A percentile compares a stretch with the other conserved stretches of the same genome.
Conservation (phyloP, 345 rosid genomes). For the Tarenaya hassleriana region DNA sequence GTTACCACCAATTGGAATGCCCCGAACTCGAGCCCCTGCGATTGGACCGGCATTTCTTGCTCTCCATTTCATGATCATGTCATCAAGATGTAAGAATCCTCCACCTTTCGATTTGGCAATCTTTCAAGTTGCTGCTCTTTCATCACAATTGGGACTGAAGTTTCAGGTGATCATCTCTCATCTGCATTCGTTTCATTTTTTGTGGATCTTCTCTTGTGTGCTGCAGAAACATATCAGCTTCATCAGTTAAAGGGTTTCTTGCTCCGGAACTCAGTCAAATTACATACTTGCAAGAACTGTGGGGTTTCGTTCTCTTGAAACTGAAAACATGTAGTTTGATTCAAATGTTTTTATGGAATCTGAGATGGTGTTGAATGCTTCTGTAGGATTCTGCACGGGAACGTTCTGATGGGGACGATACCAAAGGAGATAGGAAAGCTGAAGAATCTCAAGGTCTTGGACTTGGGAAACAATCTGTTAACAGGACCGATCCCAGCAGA, state of each 20-base stretch:
- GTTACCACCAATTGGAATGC: slow-evolving; percentile 81
- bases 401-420: slow-evolving; percentile 62
- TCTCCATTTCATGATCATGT: slow-evolving; percentile 57
- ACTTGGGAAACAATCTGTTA: slow-evolving; percentile 81
- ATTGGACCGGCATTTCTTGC: slow-evolving; percentile 71
- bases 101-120: too few species aligned
- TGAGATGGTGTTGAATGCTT: slow-evolving; percentile 19
- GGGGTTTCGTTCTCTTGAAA: slow-evolving; percentile 18
- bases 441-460: slow-evolving; percentile 68
- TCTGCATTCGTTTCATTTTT: too few species aligned
- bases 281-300: slow-evolving; percentile 72
- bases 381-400: slow-evolving; percentile 66
- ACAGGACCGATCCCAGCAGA: slow-evolving; percentile 84
- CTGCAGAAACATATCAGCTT: slow-evolving; percentile 73
- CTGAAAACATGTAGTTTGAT: slow-evolving; percentile 21
- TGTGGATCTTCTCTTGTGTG: slow-evolving; percentile 20
- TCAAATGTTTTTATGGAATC: slow-evolving; percentile 19
- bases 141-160: too few species aligned
- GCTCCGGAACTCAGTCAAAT: slow-evolving; percentile 75
- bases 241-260: slow-evolving; percentile 73
- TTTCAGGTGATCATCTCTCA: too few species aligned
- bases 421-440: slow-evolving; percentile 85
- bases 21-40: slow-evolving; percentile 79
- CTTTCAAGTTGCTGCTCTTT: too few species aligned
- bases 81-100: slow-evolving; percentile 58